Base-by-base conservation (phyloP, 2,329 filamentous ascomycete genomes). In the Aspergillus awamori region DNA sequence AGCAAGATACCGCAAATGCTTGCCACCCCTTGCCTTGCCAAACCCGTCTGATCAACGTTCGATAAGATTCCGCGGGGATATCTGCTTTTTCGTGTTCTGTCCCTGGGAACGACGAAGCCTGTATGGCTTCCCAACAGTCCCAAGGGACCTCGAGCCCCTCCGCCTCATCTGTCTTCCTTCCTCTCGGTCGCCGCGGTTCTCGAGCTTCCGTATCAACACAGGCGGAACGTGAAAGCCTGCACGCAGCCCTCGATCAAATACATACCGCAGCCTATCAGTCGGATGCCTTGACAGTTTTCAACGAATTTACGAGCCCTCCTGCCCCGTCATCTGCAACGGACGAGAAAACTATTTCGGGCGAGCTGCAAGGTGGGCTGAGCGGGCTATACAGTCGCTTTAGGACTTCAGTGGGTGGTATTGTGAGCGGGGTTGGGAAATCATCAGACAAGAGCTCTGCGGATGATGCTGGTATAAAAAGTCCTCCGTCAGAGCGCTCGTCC, bases 231-330 rank as follows among this genome's bases (percentile, higher is more conserved):
- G 90, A 92, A 64, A 88, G 91, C 60, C 83, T 94, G 39, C 87
- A 90, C 36, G 86, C 92, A 64, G 86, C 89, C 17, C 86, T 97
- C 63, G 90, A 96, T 77, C 89, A 91, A 69, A 97, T 97, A 67
- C 94, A 97, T 76, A 92, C 83, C 54, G 88, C 91, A 5, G 93
- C 93, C n/a, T 96, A 91, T 71, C 90, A 91, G 73, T 91, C 91
- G 36, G 90, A 90, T 64, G 86, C 88, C 36, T 83, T 98, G 52
- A 98, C 94, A 2, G 96, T 93, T 8, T 98, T 98, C 78, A 96
- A 96, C 77, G 93, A 97, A 72, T 93, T 96, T 70, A 91, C 90
- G 6, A 75, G 72, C 57, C 80, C 79, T 0, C 84, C 89, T 1
- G 88, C 89, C 5, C 88, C 90, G 2, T 81, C 84, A 1, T 79